Evolutionary conservation across 108 stramenopile genomes (phyloP).

Genomic region (Nitzschia putrida): DNA sequence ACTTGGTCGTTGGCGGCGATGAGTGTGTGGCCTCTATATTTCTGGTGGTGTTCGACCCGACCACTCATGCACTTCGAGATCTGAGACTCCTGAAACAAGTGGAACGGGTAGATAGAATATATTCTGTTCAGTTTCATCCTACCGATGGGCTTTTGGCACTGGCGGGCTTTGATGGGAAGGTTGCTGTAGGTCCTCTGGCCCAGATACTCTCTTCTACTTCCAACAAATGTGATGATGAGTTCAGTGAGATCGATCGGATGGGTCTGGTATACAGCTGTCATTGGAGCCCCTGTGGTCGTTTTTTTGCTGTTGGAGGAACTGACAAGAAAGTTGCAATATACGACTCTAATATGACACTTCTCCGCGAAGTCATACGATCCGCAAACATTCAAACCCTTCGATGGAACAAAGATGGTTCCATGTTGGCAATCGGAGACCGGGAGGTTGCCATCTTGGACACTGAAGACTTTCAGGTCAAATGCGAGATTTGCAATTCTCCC

Average conservation of each 20-base stretch:
- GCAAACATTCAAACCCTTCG: conserved; percentile 30
- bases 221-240: not conserved
- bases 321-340: conserved; percentile 41
- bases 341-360: conserved; percentile 6
- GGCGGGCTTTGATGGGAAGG: conserved; percentile 55
- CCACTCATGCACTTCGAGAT: conserved; percentile 9
- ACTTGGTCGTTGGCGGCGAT: conserved; percentile 38
- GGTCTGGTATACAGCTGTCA: conserved; percentile 48
- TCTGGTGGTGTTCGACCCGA: conserved; percentile 10
- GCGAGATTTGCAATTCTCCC: conserved; percentile 26
- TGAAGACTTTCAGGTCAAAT: conserved; percentile 21
- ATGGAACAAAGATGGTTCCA: conserved; percentile 42
- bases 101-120: conserved; percentile 56
- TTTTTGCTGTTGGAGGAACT: conserved; percentile 45
- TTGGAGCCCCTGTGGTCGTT: conserved; percentile 46
- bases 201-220: not conserved
- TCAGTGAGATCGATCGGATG: conserved; percentile 21
- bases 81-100: conserved; percentile 29
- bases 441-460: conserved; percentile 36
- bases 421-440: conserved; percentile 42
- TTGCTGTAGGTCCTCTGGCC: conserved; percentile 26
- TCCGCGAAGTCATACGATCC: conserved; percentile 27
- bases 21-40: conserved; percentile 32
- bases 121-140: conserved; percentile 43
- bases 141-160: conserved; percentile 33